Percentiles rank a stretch among this genome's conserved stretches.
phyloP scores from a whole-genome alignment of 805 yeast species.

The Lipomyces yamadae region DNA sequence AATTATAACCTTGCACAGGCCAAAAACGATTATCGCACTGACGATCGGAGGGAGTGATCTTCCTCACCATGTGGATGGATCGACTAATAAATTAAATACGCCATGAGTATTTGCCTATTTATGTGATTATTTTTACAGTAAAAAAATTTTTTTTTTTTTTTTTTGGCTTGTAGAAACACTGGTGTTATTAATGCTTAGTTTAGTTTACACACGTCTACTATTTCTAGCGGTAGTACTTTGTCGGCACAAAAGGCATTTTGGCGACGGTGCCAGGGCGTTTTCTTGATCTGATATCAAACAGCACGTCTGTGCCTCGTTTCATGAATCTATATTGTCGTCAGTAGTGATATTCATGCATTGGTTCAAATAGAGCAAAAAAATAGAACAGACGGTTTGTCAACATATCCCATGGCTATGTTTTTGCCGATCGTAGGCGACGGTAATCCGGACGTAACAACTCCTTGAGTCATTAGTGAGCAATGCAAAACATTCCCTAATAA shows the following conservation, averaged over 20 bases:
- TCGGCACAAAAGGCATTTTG: conserved; percentile 82
- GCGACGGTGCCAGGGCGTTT: conserved; percentile 73
- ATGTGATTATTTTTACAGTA: background rate
- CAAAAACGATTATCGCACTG: too few relatives aligned
- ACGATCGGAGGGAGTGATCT: too few relatives aligned
- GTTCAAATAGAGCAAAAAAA: background rate
- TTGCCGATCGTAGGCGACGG: conserved; percentile 71
- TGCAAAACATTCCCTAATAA: too few relatives aligned
- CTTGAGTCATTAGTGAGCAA: conserved; percentile 41
- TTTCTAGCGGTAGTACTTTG: conserved; percentile 60
- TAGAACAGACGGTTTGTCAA: conserved; percentile 43
- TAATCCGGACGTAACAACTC: conserved; percentile 66
- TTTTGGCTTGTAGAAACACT: background rate
- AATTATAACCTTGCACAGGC: too few relatives aligned
- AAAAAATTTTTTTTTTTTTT: too few relatives aligned
- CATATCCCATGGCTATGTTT: conserved; percentile 91
- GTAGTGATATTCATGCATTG: too few relatives aligned
- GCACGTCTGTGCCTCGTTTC: conserved; percentile 74
- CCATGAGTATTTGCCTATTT: background rate
- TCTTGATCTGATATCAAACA: conserved; percentile 84
- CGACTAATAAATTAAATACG: too few relatives aligned
- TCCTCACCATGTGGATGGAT: too few relatives aligned
- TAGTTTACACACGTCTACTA: background rate
- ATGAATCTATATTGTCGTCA: conserved; percentile 59
- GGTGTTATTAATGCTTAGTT: background rate